Base-by-base conservation (phyloP, 441 rosid species). In the Adansonia grandidieri region DNA sequence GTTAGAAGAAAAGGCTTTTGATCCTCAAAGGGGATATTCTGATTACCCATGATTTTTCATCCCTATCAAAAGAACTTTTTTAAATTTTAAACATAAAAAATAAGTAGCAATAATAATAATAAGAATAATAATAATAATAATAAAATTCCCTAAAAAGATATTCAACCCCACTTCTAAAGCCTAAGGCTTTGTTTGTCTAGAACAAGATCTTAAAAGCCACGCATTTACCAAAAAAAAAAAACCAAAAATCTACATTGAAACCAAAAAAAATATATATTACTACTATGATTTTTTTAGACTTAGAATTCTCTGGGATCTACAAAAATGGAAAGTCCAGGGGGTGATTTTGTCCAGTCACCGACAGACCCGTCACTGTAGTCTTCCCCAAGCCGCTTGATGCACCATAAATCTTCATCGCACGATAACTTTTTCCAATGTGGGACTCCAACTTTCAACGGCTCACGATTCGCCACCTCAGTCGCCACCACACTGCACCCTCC, bases 291-390 rank as follows among this genome's bases (percentile, higher is more conserved):
- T 32, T n/a, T 11, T 65, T 54, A 28, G 68, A 22, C 15, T 6
- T 84, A 96, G 84, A 94, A 81, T 77, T 96, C 99, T 77, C 99
- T 89, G 4, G 99, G 99, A 86, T 96, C 99, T 74, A 96, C 98
- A 85, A 96, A 96, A 86, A 96, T 91, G 6, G 99, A 93, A 80
- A 78, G 1, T 58, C 88, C 97, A 70, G 98, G 86, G 47, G 91
- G 83, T 71, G 99, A 94, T 77, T 93, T 92, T 5, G 97, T 94
- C 99, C 99, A 96, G 86, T 96, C 99, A 82, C 95, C 94, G 63
- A 91, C 84, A 48, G 87, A 79, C 40, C 95, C 98, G 77, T 96
- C 99, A 74, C 96, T 89, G 58, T 91, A 91, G 83, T 90, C 98
- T 28, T 88, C 93, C 74, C 92, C 95, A 1, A 96, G 98, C 77